Conservation (phyloP, 176 grass and related monocot species). For the Calamus simplicifolius region DNA sequence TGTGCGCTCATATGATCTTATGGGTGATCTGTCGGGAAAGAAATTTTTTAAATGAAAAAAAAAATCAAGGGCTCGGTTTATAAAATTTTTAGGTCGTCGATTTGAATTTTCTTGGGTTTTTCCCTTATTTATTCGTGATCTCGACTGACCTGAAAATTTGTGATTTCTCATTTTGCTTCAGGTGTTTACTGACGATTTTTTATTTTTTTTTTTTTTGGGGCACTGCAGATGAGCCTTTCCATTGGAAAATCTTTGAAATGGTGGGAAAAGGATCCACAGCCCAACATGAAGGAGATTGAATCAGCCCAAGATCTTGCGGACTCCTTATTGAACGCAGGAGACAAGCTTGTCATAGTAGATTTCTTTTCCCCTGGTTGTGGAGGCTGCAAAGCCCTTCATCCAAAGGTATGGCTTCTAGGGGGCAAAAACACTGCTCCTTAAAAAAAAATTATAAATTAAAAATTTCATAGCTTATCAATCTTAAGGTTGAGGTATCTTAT, state of each 20-base stretch:
- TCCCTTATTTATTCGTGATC: too few relatives aligned
- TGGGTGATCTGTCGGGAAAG: too few relatives aligned
- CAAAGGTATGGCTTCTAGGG: constrained; percentile 42
- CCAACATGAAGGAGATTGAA: constrained; percentile 83
- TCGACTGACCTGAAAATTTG: too few relatives aligned
- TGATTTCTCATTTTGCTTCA: too few relatives aligned
- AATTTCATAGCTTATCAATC: too few relatives aligned
- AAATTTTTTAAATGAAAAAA: too few relatives aligned
- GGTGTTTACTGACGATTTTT: constrained; percentile 3
- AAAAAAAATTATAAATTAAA: too few relatives aligned
- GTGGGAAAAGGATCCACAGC: constrained; percentile 77
- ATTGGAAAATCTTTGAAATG: constrained; percentile 58
- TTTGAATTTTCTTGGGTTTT: too few relatives aligned
- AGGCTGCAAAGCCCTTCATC: constrained; percentile 85
- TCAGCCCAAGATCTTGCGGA: constrained; percentile 74
- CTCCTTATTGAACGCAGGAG: constrained; percentile 50
- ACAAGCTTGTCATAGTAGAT: constrained; percentile 73
- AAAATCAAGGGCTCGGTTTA: too few relatives aligned
- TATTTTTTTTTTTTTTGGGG: neutral
- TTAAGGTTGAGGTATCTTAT: neutral
- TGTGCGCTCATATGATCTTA: too few relatives aligned
- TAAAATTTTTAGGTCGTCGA: too few relatives aligned
- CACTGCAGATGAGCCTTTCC: constrained; percentile 50
- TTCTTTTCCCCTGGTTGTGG: constrained; percentile 93
- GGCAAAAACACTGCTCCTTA: neutral